These are phyloP conservation scores for Candida anglica DNA, from an alignment of 805 yeast genomes.

Conservation along the genomic window DNA sequence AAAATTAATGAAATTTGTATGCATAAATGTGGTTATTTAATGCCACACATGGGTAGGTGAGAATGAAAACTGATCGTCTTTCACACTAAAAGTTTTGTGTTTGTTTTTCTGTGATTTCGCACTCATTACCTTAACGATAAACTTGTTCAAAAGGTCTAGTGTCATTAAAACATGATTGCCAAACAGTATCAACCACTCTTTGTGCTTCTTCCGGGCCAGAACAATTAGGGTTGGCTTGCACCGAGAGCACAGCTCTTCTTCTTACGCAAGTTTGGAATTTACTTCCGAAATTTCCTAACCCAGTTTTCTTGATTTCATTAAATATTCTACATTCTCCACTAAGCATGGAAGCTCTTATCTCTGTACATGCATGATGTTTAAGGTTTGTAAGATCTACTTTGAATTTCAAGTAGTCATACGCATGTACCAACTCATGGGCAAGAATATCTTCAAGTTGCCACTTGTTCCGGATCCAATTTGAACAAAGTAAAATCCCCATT, in stretches of 20 bases:
- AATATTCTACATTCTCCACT: constrained; percentile 93
- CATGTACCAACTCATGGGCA: constrained; percentile 91
- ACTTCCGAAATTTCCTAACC: constrained; percentile 52
- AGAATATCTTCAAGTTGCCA: constrained; percentile 87
- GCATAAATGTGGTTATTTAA: too few species aligned
- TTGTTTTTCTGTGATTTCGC: too few species aligned
- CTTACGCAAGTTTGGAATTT: constrained; percentile 91
- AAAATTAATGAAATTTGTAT: too few species aligned
- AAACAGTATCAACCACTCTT: constrained; percentile 77
- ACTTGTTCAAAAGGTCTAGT: constrained; percentile 95
- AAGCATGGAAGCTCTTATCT: constrained; percentile 86
- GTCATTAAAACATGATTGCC: constrained; percentile 90
- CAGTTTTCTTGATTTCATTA: constrained; percentile 69
- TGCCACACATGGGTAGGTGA: too few species aligned
- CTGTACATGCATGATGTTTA: constrained; percentile 95
- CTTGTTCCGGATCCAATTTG: constrained; percentile 69
- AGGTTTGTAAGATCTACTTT: constrained; percentile 81
- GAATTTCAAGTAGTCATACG: constrained; percentile 86
- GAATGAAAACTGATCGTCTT: too few species aligned
- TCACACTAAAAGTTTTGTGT: too few species aligned
- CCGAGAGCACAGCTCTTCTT: constrained; percentile 84
- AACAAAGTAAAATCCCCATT: constrained; percentile 80
- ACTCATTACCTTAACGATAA: constrained; percentile 64
- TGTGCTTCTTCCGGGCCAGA: constrained; percentile 69
- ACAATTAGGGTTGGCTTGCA: constrained; percentile 83